Evolutionary conservation across 768 basidiomycete species (phyloP).

Genomic region (Trametes meyenii): DNA sequence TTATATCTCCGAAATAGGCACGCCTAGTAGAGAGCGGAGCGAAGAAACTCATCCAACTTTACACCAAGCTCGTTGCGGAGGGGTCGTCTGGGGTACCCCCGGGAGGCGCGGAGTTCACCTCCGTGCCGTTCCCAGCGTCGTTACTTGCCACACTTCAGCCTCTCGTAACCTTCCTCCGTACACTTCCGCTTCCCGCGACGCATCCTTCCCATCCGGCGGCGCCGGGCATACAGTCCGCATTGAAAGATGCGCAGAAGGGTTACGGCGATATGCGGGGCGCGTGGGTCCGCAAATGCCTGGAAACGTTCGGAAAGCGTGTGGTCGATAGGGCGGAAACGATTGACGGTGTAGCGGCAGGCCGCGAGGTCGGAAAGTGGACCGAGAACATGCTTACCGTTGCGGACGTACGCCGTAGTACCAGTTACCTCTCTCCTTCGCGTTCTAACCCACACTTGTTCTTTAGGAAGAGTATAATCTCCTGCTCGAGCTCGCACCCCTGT

Average conservation of each 20-base stretch:
- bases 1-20: constrained; percentile 40
- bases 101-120: constrained; percentile 56
- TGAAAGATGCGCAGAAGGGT: constrained; percentile 78
- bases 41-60: constrained; percentile 79
- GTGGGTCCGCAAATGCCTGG: constrained; percentile 77
- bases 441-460: background rate
- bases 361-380: constrained; percentile 75
- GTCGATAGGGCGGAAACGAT: constrained; percentile 72
- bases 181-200: constrained; percentile 73
- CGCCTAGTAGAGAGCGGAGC: constrained; percentile 80
- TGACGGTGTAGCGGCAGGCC: constrained; percentile 65
- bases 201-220: constrained; percentile 85
- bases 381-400: constrained; percentile 64
- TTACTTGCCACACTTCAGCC: constrained; percentile 59
- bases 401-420: constrained; percentile 49
- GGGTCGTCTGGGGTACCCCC: constrained; percentile 78
- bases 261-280: constrained; percentile 86
- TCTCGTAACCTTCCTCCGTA: constrained; percentile 69
- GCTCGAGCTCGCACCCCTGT: constrained; percentile 62
- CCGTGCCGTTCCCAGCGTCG: constrained; percentile 56
- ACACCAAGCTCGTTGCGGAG: constrained; percentile 88
- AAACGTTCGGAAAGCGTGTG: constrained; percentile 67
- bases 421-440: no score
- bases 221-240: constrained; percentile 57
- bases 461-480: constrained; percentile 74